Base-by-base conservation (phyloP, 768 basidiomycete genomes). In the Goffeauzyma gilvescens region DNA sequence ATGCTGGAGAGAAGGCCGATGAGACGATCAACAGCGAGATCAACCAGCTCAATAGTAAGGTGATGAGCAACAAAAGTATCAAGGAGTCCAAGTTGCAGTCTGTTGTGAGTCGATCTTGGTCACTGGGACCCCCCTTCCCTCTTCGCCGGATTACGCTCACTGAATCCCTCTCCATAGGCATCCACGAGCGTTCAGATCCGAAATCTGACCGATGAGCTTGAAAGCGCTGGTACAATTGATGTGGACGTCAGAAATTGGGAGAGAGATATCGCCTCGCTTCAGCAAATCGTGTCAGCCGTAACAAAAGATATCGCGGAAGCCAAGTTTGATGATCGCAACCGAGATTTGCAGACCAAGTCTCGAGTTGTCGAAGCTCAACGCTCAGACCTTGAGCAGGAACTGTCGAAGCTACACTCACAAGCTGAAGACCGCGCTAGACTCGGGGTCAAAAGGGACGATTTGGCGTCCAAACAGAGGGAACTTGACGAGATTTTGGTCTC, bases 361-460 rank as follows among this genome's bases (percentile, higher is more conserved):
- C 71, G 76, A 26, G 56, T 50, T 20, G 65, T 83, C 38, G 84
- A 95, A 46, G 75, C 74, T 26, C 70, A 68, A 35, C 68, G 79
- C 38, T 84, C 89, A 14, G 58, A 60, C 15, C 65, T 90, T 46
- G 81, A 78, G 42, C 50, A 62, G 0, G 89, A 93, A 48, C 68
- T 87, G 31, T 69, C 74, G 24, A 65, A 69, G 1, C 63, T 93
- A 52, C 84, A 75, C 51, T 54, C 74, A 33, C 86, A 95, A 58
- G 78, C 82, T 0, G 81, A 87, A 41, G 68, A 74, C 1, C 69
- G 90, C 32, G 84, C 87, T 2, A 78, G 74, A 52, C 60, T 95
- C 40, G 75, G 79, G 30, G 55, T 90, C 48, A 81, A 83, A 55
- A 68, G 76, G 46, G 67, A 67, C 1, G 82, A 87, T 50, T 59